Conservation (phyloP, 2,329 filamentous ascomycete genomes). For the Sporothrix phasma region DNA sequence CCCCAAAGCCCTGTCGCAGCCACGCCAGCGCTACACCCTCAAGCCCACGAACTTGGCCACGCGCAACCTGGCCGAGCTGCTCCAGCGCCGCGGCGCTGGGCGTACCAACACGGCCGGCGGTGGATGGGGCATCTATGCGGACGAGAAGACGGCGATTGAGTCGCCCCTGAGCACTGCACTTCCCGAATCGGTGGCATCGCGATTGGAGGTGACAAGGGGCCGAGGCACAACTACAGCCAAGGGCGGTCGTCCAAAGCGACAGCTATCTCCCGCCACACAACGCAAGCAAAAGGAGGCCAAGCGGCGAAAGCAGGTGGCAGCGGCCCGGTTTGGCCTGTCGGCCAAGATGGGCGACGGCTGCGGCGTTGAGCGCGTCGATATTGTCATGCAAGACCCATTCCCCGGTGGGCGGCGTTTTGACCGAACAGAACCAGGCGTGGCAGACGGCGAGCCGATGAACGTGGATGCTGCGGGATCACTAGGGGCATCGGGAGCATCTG, state of each 20-base stretch:
- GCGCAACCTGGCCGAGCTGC: conserved; percentile 58
- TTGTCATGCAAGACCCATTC: conserved; percentile 50
- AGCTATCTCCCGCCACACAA: conserved; percentile 21
- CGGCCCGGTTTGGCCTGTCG: conserved; percentile 59
- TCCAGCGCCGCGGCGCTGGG: conserved; percentile 59
- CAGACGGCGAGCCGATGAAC: neutral
- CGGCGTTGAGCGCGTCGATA: conserved; percentile 52
- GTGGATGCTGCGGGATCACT: conserved; percentile 16
- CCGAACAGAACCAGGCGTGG: conserved; percentile 4
- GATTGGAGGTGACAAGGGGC: neutral
- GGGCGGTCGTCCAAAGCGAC: conserved; percentile 19
- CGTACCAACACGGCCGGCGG: conserved; percentile 63
- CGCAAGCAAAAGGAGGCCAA: conserved; percentile 38
- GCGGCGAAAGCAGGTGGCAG: conserved; percentile 50
- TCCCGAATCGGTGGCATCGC: conserved; percentile 32
- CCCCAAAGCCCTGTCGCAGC: conserved; percentile 69
- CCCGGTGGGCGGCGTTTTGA: conserved; percentile 23
- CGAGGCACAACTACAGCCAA: neutral
- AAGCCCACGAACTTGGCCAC: conserved; percentile 58
- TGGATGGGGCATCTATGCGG: conserved; percentile 70
- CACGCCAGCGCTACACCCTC: conserved; percentile 61
- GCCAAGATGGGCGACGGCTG: conserved; percentile 46
- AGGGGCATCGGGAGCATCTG: too few species aligned
- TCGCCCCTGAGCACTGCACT: conserved; percentile 46
- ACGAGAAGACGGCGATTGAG: conserved; percentile 42